Evolutionary conservation across 495 filamentous ascomycete genomes (phyloP), one percentile per base, ranked within the genome.

Genomic region (Lasiosphaeris hirsuta): DNA sequence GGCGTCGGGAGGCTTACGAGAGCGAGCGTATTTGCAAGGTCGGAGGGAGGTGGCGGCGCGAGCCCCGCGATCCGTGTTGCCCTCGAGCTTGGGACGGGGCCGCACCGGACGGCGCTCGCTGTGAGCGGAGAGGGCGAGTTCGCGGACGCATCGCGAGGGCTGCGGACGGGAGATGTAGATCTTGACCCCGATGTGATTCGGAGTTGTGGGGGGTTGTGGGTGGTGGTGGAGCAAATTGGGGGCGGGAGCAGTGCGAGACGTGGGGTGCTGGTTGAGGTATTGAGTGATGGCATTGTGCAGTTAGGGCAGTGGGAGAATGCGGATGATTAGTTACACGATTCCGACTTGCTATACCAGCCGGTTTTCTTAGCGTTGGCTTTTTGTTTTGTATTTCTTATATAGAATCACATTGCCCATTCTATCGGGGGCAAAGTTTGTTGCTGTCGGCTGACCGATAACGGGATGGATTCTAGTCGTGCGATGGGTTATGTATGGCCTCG

Each of bases 201-300:
- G 40, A 59, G 62, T 2, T 61, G 58, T 10, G 77, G 77, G n/a
- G 83, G 84, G 15, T 67, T 92, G 14, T 90, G 87, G 86, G 71
- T 96, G 55, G 87, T 96, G 11, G 73, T 96, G 56, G 90, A 96
- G 69, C 78, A 89, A 56, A 75, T 88, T 47, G 87, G 84, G 13
- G 61, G 67, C 36, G 3, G 41, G 50, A 69, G 77, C 36, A 42
- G 51, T 36, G 38, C 58, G 77, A 44, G 74, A 46, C 40, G 75
- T 34, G 76, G 76, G 44, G 80, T 90, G 35, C 78, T 84, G 55
- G 78, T 92, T 7, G 86, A 89, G 61, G 73, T 89, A 19, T 60
- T 89, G 59, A 88, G 87, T 57, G 89, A 92, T 61, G 80, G 81
- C 14, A 71, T 72, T 17, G 81, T 91, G 35, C 69, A 81, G 23